A percentile compares a stretch with the other conserved stretches of the same genome.
Conservation (phyloP, 1,139 yeast species). For the Komagataea norvegica region DNA sequence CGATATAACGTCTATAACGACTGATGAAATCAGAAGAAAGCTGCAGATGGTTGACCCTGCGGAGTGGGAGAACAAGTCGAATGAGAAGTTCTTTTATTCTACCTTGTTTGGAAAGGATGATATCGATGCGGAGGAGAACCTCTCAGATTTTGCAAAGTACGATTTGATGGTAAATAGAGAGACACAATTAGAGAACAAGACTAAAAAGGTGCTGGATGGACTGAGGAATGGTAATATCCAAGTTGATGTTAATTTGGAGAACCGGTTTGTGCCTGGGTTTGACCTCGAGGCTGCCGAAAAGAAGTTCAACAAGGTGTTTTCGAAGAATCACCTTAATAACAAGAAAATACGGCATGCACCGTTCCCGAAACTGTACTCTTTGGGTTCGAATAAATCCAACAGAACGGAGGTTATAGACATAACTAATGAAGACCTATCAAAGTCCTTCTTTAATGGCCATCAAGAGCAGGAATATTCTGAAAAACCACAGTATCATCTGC, state of each 20-base stretch:
- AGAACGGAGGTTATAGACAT: conserved; percentile 19
- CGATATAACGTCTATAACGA: conserved; percentile 5
- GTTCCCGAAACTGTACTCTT: conserved; percentile 1
- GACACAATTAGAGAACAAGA: conserved; percentile 16
- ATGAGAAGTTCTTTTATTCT: conserved; percentile 24
- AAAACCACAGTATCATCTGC: conserved; percentile 26
- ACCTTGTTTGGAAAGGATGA: conserved; percentile 14
- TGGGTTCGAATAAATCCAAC: conserved; percentile 9
- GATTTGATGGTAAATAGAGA: conserved; percentile 24
- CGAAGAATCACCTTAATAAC: conserved; percentile 7
- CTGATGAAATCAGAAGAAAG: conserved; percentile 7
- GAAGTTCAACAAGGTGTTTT: conserved; percentile 7
- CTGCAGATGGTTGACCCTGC: conserved; percentile 10
- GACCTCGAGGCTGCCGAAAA: conserved; percentile 15
- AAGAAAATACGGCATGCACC: conserved; percentile 6
- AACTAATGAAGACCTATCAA: conserved; percentile 11
- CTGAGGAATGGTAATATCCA: conserved; percentile 17
- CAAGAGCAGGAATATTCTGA: conserved; percentile 8
- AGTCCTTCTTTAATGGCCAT: conserved; percentile 4
- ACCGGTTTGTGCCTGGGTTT: conserved; percentile 20
- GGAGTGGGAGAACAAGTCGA: conserved; percentile 15
- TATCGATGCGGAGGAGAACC: conserved; percentile 3
- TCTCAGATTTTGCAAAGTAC: conserved; percentile 23
- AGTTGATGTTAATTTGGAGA: conserved; percentile 17
- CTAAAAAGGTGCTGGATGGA: conserved; percentile 18